A percentile compares a stretch with the other conserved stretches of the same genome.
These are phyloP conservation scores for Gremmenia infestans DNA, from an alignment of 2,329 filamentous ascomycete species.

Conservation along the genomic window DNA sequence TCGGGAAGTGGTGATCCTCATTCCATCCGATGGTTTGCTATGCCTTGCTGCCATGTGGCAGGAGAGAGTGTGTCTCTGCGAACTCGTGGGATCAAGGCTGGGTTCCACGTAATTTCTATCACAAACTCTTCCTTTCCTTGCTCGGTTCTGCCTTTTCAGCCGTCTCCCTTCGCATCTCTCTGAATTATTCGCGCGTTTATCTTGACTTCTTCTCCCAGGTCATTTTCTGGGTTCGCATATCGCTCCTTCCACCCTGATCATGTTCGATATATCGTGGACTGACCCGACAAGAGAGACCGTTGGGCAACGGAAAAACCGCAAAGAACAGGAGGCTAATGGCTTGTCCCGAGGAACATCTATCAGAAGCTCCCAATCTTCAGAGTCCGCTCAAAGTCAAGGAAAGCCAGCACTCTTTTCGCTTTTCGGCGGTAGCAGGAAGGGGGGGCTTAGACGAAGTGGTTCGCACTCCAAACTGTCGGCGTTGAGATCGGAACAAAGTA, in stretches of 20 bases:
- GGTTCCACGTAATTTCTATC: conserved; percentile 2
- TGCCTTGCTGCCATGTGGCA: conserved; percentile 9
- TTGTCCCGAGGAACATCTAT: conserved; percentile 14
- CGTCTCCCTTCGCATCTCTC: neutral
- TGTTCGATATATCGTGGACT: conserved; percentile 32
- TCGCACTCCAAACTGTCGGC: conserved; percentile 7
- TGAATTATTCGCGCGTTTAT: neutral
- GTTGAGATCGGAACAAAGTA: conserved; percentile 4
- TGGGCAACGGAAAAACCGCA: conserved; percentile 27
- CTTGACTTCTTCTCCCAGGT: neutral
- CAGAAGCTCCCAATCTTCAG: conserved; percentile 18
- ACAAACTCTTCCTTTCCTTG: conserved; percentile 2
- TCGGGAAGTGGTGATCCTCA: neutral
- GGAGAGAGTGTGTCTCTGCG: neutral
- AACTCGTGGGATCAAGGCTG: neutral
- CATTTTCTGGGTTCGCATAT: neutral
- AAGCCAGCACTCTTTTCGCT: conserved; percentile 21
- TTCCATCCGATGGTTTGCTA: neutral
- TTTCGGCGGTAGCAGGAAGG: conserved; percentile 33
- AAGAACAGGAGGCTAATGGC: conserved; percentile 17
- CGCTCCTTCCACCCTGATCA: conserved; percentile 8
- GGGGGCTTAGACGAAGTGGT: neutral
- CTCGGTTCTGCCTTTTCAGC: neutral
- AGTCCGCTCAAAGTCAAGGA: conserved; percentile 1
- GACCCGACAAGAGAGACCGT: conserved; percentile 30